Conservation (phyloP, 1,284 basidiomycete species). For the Baeospora myosura region DNA sequence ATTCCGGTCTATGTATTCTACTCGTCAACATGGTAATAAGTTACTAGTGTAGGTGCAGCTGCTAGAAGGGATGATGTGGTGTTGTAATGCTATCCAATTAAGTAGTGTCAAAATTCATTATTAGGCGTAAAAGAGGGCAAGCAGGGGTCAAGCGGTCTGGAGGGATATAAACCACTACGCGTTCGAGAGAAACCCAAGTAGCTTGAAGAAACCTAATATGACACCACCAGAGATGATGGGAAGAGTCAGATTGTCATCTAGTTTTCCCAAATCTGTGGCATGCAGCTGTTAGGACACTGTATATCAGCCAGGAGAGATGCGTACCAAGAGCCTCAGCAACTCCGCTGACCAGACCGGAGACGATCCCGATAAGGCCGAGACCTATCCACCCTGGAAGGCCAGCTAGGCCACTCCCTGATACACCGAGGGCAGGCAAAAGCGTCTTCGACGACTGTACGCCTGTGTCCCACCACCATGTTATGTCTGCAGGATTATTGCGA, state of each 20-base stretch:
- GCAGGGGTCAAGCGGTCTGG: too few relatives aligned
- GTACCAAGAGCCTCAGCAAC: constrained; percentile 79
- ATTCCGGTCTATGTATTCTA: too few relatives aligned
- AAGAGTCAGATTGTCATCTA: constrained; percentile 92
- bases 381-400: constrained; percentile 38
- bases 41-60: too few relatives aligned
- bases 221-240: constrained; percentile 86
- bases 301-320: constrained; percentile 17
- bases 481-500: constrained; percentile 27
- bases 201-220: constrained; percentile 64
- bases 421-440: neutral
- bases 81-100: too few relatives aligned
- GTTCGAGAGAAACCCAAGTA: constrained; percentile 19
- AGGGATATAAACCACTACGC: too few relatives aligned
- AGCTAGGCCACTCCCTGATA: neutral
- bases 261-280: constrained; percentile 69
- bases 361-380: constrained; percentile 48
- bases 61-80: too few relatives aligned
- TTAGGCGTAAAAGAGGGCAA: too few relatives aligned
- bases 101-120: too few relatives aligned
- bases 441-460: constrained; percentile 25
- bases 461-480: constrained; percentile 50
- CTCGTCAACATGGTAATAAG: too few relatives aligned
- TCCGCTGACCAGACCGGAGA: constrained; percentile 74
- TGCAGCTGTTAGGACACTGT: neutral